phyloP scores from a whole-genome alignment of 2,329 filamentous ascomycete genomes.

The Parasarocladium wereldwijsianum region DNA sequence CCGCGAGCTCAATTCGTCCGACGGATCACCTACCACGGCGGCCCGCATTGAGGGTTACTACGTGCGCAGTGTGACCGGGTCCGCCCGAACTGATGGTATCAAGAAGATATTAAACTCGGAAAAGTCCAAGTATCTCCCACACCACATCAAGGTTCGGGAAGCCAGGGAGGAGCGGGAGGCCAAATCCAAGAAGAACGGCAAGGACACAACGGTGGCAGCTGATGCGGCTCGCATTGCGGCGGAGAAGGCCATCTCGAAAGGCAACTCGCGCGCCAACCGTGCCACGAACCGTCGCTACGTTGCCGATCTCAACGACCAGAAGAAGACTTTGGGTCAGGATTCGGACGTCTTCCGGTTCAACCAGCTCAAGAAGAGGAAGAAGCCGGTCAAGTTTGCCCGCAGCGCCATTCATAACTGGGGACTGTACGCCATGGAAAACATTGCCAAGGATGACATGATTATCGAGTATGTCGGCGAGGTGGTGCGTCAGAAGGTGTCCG shows the following conservation, averaged over 20 bases:
- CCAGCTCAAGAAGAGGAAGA: slow-evolving; percentile 98
- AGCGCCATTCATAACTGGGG: slow-evolving; percentile 99
- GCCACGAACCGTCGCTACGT: slow-evolving; percentile 91
- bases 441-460: slow-evolving; percentile 96
- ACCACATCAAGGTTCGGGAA: slow-evolving; percentile 92
- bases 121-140: slow-evolving; percentile 94
- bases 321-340: slow-evolving; percentile 69
- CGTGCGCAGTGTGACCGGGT: slow-evolving; percentile 71
- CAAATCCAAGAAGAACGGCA: slow-evolving; percentile 49
- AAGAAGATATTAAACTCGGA: slow-evolving; percentile 95
- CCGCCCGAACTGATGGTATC: slow-evolving; percentile 80
- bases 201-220: slow-evolving; percentile 50
- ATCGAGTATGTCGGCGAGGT: slow-evolving; percentile 99
- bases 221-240: slow-evolving; percentile 60
- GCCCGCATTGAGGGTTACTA: slow-evolving; percentile 52
- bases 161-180: slow-evolving; percentile 83
- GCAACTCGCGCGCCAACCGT: slow-evolving; percentile 83
- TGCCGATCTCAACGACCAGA: slow-evolving; percentile 90
- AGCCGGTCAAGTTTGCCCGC: slow-evolving; percentile 92
- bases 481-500: slow-evolving; percentile 92
- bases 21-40: slow-evolving; percentile 14
- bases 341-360: slow-evolving; percentile 94
- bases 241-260: slow-evolving; percentile 71
- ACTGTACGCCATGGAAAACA: slow-evolving; percentile 93
- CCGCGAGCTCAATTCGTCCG: slow-evolving; percentile 34